These are phyloP conservation scores for Phycomyces nitens DNA, from an alignment of 192 early-diverging fungal species.

Conservation along the genomic window DNA sequence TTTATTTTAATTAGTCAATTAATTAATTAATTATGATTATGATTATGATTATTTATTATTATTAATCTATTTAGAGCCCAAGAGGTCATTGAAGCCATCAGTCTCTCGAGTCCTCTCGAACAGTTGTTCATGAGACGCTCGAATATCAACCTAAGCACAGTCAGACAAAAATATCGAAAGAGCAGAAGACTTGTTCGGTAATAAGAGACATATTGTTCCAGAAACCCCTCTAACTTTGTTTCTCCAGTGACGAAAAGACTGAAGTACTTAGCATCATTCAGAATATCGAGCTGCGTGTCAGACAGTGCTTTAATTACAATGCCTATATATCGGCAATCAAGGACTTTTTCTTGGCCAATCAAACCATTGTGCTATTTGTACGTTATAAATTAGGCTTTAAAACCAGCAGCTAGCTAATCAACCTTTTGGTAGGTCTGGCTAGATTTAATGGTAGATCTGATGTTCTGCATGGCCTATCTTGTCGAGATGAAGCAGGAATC, in stretches of 20 bases:
- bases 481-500: slow-evolving; percentile 45
- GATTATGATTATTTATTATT: too few species aligned
- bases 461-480: slow-evolving; percentile 56
- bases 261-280: slow-evolving; percentile 5
- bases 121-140: slow-evolving; percentile 18
- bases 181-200: slow-evolving; percentile 18
- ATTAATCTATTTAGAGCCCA: slow-evolving; percentile 16
- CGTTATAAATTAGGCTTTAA: neutral
- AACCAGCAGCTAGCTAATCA: neutral
- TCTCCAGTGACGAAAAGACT: slow-evolving; percentile 1
- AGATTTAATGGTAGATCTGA: slow-evolving; percentile 50
- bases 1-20: neutral
- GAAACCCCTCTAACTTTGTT: too few species aligned
- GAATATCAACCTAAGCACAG: slow-evolving; percentile 25
- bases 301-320: slow-evolving; percentile 5
- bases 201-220: neutral
- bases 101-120: slow-evolving; percentile 7
- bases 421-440: slow-evolving; percentile 36
- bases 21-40: too few species aligned
- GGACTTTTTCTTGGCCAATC: slow-evolving; percentile 15
- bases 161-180: slow-evolving; percentile 21
- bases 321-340: slow-evolving; percentile 3
- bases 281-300: neutral
- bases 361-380: slow-evolving; percentile 24
- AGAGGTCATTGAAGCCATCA: slow-evolving; percentile 21